Conservation (phyloP, 140 eudicot species). For the Senecio squalidus region DNA sequence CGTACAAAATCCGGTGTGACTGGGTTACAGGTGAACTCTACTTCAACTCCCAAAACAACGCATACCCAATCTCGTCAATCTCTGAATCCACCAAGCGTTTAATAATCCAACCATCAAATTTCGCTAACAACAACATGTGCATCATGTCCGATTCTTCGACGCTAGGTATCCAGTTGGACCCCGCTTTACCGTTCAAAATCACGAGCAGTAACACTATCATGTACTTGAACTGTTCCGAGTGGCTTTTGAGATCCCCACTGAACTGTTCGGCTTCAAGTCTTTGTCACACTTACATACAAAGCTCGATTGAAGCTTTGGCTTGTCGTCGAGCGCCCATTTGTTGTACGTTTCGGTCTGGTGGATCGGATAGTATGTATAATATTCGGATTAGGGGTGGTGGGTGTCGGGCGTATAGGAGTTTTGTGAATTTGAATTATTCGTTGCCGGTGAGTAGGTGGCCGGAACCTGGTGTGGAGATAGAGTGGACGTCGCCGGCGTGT, state of each 20-base stretch:
- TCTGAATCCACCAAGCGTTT: conserved; percentile 39
- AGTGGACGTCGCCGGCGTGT: neutral
- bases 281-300: conserved; percentile 48
- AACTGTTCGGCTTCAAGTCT: conserved; percentile 58
- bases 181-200: conserved; percentile 60
- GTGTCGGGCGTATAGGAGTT: conserved; percentile 71
- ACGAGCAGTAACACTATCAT: conserved; percentile 53
- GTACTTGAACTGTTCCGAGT: conserved; percentile 58
- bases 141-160: conserved; percentile 45
- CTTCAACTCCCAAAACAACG: conserved; percentile 59
- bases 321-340: conserved; percentile 42
- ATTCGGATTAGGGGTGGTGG: conserved; percentile 38
- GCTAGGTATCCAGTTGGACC: conserved; percentile 54
- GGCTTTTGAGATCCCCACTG: conserved; percentile 36
- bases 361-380: conserved; percentile 31
- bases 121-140: conserved; percentile 57
- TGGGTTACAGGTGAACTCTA: conserved; percentile 23
- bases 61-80: conserved; percentile 54
- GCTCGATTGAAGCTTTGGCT: conserved; percentile 24
- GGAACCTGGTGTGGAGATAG: conserved; percentile 5
- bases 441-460: conserved; percentile 44
- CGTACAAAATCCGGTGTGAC: conserved; percentile 57
- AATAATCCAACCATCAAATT: conserved; percentile 42
- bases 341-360: conserved; percentile 55
- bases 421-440: conserved; percentile 44